These are phyloP conservation scores for Cercospora beticola DNA, from an alignment of 2,329 filamentous ascomycete species.

Conservation along the genomic window DNA sequence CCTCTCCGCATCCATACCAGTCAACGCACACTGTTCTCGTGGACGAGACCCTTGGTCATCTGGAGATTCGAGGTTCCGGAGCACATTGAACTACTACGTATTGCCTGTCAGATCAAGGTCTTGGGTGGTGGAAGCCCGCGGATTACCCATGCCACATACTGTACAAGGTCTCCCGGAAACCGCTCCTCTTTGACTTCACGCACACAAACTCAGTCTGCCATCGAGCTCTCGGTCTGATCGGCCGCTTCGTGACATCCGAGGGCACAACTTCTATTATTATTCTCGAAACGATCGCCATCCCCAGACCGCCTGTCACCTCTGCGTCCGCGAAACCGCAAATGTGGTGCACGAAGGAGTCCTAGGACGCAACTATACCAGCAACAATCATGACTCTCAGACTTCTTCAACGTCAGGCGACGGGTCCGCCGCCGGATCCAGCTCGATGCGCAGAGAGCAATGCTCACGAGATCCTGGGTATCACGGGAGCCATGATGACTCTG, in stretches of 20 bases:
- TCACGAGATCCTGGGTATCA: conserved; percentile 27
- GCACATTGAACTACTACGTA: background rate
- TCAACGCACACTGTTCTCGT: background rate
- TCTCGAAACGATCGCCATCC: background rate
- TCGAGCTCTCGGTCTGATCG: background rate
- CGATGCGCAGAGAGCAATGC: conserved; percentile 31
- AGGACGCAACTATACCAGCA: background rate
- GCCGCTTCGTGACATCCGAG: background rate
- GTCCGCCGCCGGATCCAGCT: conserved; percentile 19
- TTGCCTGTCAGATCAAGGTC: background rate
- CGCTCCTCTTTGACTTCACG: background rate
- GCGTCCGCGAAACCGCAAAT: background rate
- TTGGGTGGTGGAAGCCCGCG: background rate
- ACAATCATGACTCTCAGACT: conserved; percentile 2
- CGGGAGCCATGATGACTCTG: conserved; percentile 25
- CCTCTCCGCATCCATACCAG: background rate
- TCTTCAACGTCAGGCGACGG: conserved; percentile 9
- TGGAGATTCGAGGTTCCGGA: background rate
- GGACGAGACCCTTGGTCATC: background rate
- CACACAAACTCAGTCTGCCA: background rate
- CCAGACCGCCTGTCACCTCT: background rate
- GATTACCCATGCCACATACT: background rate
- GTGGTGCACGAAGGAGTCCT: background rate
- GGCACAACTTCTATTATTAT: background rate
- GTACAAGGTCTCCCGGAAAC: background rate